Evolutionary conservation across 73 alveolate species (phyloP), one percentile per base, ranked within the genome.

Genomic region (Paramecium pentaurelia): DNA sequence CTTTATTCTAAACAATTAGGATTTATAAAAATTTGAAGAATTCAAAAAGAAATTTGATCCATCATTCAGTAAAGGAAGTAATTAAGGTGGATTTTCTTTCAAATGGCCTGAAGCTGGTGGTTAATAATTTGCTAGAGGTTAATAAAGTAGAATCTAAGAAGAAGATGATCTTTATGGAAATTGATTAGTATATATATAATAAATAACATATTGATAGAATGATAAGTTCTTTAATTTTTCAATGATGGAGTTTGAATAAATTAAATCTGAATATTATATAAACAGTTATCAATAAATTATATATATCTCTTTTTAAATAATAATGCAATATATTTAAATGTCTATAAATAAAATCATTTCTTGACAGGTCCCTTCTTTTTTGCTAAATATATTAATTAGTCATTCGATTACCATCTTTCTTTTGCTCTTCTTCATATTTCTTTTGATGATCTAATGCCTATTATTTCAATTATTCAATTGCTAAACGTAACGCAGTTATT

Each of bases 41-140:
- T 97, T 97, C 96, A 95, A 95, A 92, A 94, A 92, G 95, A 96
- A 96, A 94, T 97, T 92, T 95, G 99, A 97, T 86, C 99, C 99
- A 11, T 44, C 96, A 94, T 86, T 93, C 93, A 34, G 28, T 51
- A 75, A 73, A 47, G 70, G 86, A 11, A 93, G 30, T 14, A 86
- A 93, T 54, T 54, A 44, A 36, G 93, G 60, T 16, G 86, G 88
- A 71, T 60, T 86, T 58, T 22, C 68, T 40, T 51, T 83, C 89
- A 80, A 80, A 85, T 92, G 95, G 95, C 95, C 95, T 30, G 93
- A 86, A 30, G 38, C 42, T 25, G 59, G 36, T 58, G 93, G 91
- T 2, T 45, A 80, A 42, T 45, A 80, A 80, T 80, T 80, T 49
- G 49, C 42, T 28, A 80, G 91, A 44, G 16, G 37, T 45, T 47